Conservation (phyloP, 2,329 filamentous ascomycete species). For the Drechmeria coniospora region DNA sequence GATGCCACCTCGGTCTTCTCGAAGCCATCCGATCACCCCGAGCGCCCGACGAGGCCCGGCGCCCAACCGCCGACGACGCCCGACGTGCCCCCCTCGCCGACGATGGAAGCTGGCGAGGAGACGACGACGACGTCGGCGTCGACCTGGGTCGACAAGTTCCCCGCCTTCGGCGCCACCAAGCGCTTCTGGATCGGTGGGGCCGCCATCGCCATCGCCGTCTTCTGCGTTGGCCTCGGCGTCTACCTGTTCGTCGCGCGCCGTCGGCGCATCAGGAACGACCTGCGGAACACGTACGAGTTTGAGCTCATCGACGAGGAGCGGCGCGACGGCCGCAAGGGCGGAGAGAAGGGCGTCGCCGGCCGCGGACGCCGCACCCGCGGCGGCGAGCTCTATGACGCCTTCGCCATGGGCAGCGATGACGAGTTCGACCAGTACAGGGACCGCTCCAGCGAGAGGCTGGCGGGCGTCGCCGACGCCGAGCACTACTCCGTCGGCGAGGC, state of each 20-base stretch:
- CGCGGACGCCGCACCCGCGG: conserved; percentile 44
- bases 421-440: conserved; percentile 30
- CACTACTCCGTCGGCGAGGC: conserved; percentile 37
- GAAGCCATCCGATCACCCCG: conserved; percentile 46
- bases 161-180: conserved; percentile 77
- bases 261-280: conserved; percentile 57
- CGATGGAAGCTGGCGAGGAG: too few relatives aligned
- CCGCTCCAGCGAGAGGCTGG: conserved; percentile 14
- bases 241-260: conserved; percentile 72
- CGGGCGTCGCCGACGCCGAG: conserved; percentile 13
- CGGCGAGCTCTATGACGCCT: conserved; percentile 92
- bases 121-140: conserved; percentile 38
- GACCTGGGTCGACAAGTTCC: conserved; percentile 74
- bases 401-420: conserved; percentile 68
- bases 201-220: conserved; percentile 66
- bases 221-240: conserved; percentile 65
- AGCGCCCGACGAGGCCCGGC: conserved; percentile 40
- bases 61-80: conserved; percentile 21
- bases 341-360: conserved; percentile 27
- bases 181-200: conserved; percentile 91
- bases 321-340: conserved; percentile 35
- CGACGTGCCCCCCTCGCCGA: conserved; percentile 6
- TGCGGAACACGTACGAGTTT: conserved; percentile 81
- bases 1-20: too few relatives aligned
- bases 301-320: conserved; percentile 82